phyloP scores from a whole-genome alignment of 2,329 filamentous ascomycete genomes.

The Botrytis cinerea region DNA sequence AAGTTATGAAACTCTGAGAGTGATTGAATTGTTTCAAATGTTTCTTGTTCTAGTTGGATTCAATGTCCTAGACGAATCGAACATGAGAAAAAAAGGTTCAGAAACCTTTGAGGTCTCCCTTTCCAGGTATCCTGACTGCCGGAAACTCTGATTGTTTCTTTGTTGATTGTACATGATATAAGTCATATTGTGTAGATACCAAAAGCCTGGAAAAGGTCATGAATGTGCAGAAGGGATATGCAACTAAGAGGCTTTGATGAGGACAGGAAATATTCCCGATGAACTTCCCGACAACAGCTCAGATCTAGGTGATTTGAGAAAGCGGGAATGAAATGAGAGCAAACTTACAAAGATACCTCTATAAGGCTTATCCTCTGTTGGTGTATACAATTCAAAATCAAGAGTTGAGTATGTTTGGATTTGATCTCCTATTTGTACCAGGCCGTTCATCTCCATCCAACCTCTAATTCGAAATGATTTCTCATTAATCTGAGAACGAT shows the following conservation, averaged over 20 bases:
- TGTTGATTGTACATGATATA: background rate
- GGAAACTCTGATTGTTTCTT: background rate
- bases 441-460: constrained; percentile 69
- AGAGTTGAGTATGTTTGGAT: constrained; percentile 70
- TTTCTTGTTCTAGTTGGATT: background rate
- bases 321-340: background rate
- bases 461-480: constrained; percentile 72
- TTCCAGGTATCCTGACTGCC: too few relatives aligned
- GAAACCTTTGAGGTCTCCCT: background rate
- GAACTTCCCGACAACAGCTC: background rate
- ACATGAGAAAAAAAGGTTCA: background rate
- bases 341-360: constrained; percentile 77
- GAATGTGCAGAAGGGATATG: background rate
- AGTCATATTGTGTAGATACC: background rate
- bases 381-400: constrained; percentile 73
- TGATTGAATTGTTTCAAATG: background rate
- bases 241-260: background rate
- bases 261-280: background rate
- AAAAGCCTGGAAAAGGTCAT: background rate
- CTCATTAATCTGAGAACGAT: constrained; percentile 63
- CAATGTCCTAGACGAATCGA: background rate
- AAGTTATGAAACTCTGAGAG: background rate
- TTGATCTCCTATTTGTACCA: constrained; percentile 55
- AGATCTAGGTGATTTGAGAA: background rate
- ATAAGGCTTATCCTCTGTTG: constrained; percentile 77